Evolutionary conservation across 2,329 filamentous ascomycete genomes (phyloP), one percentile per base, ranked within the genome.

Genomic region (Penicillium sp.): DNA sequence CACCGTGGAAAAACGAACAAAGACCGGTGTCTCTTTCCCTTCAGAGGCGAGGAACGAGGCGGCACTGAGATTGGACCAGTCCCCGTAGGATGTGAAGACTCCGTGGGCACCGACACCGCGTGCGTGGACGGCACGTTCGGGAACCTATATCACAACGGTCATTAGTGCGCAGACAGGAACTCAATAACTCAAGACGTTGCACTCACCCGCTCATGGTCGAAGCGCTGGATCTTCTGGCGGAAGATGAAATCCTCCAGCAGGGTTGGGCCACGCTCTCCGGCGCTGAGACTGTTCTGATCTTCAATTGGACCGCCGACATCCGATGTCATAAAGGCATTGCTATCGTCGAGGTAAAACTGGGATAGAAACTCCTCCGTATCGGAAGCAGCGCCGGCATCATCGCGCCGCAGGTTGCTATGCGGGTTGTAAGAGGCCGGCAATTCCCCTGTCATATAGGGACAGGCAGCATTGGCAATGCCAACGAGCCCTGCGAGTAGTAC

Each of bases 1-100:
- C 7, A 89, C 85, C 2, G 84, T 87, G 0, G 84, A 87, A 60
- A 87, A 86, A 11, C 84, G 80, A n/a, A 83, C 70, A 54, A 87
- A 86, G 1, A 81, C 69, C 0, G 79, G 72, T 0, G 82, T 81
- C 56, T 81, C 62, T 60, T 86, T 85, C 26, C 73, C 77, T n/a
- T 70, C 60, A 2, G 64, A 59, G 6, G 59, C 61, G 11, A 86
- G 66, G 61, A 86, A 86, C 0, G 78, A 81, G 8, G 83, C 83
- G 4, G 78, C 78, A 0, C 83, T 87, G 48, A 86, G 73, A 61
- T 86, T 85, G 34, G 75, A 78, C 63, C 72, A 84, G 58, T 86
- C 73, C 3, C 67, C 80, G 50, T 83, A 85, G 31, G 82, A 80
- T 23, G 74, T 79, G 58, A 88, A 89, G 4, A 77, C 78, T 23